phyloP scores from a whole-genome alignment of 495 filamentous ascomycete species.

The Xylaria nigripes region DNA sequence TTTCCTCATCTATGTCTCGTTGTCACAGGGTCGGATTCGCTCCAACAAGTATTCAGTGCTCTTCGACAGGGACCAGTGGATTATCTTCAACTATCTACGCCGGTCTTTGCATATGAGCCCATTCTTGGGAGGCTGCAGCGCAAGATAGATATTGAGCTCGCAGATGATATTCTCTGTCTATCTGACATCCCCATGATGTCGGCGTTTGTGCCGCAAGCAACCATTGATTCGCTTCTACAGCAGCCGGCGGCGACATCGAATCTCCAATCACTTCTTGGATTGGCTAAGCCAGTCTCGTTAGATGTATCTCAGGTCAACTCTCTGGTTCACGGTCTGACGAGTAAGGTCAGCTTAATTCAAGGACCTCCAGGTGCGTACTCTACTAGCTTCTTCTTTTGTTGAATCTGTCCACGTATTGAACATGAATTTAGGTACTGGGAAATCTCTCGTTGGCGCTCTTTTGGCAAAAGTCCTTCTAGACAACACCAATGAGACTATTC shows the following conservation, averaged over 20 bases:
- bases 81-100: conserved; percentile 53
- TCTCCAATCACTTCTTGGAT: conserved; percentile 9
- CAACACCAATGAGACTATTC: conserved; percentile 42
- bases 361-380: conserved; percentile 59
- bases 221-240: not conserved
- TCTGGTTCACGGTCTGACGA: conserved; percentile 46
- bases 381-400: not conserved
- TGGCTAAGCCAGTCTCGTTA: conserved; percentile 28
- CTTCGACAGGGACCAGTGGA: conserved; percentile 33
- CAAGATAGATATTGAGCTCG: conserved; percentile 34
- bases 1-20: conserved; percentile 48
- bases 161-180: conserved; percentile 16
- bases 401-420: conserved; percentile 4
- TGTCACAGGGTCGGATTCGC: conserved; percentile 34
- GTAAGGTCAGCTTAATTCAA: conserved; percentile 57
- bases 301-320: conserved; percentile 55
- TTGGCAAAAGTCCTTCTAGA: conserved; percentile 53
- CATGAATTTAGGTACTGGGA: conserved; percentile 57
- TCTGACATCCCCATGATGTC: conserved; percentile 13
- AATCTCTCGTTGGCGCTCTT: conserved; percentile 68
- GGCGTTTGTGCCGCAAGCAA: conserved; percentile 1
- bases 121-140: conserved; percentile 54
- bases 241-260: conserved; percentile 4
- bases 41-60: conserved; percentile 24
- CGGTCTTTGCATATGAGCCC: conserved; percentile 67